phyloP scores from a whole-genome alignment of 2,329 filamentous ascomycete species.

The Penicillium sp. region DNA sequence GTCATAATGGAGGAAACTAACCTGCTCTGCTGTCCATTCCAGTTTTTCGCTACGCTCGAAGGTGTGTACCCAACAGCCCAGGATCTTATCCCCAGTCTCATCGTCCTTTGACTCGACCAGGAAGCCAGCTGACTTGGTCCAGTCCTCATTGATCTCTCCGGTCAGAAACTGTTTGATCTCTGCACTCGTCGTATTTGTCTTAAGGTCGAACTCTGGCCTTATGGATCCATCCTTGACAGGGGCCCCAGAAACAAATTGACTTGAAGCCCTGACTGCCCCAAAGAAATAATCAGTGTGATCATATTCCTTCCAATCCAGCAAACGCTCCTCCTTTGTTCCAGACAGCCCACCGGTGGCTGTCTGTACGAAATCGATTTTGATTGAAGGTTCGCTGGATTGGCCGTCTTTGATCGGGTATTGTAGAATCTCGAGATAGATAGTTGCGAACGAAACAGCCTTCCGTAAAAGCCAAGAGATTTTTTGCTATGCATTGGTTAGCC shows the following conservation, averaged over 20 bases:
- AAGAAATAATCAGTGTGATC: slow-evolving; percentile 6
- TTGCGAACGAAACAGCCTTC: slow-evolving; percentile 3
- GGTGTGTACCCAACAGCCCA: slow-evolving; percentile 6
- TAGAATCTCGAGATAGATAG: slow-evolving; percentile 1
- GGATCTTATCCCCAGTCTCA: background rate
- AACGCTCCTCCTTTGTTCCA: background rate
- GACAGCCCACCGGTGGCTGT: background rate
- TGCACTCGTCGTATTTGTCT: background rate
- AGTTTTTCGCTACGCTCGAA: slow-evolving; percentile 1
- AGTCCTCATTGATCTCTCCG: background rate
- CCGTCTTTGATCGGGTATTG: background rate
- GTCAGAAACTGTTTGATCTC: background rate
- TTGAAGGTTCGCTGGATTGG: background rate
- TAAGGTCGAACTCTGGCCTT: background rate
- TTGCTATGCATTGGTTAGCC: background rate
- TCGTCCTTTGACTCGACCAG: background rate
- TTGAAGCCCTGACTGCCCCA: background rate
- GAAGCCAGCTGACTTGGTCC: background rate
- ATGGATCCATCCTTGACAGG: background rate
- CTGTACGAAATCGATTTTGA: background rate
- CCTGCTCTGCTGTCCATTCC: slow-evolving; percentile 6
- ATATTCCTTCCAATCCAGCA: background rate
- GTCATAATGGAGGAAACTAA: background rate
- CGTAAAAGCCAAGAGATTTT: slow-evolving; percentile 2
- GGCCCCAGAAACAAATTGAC: background rate